Evolutionary conservation across 192 early-diverging fungal species (phyloP), one percentile per base, ranked within the genome.

Genomic region (Globomyces pollinis-pini): DNA sequence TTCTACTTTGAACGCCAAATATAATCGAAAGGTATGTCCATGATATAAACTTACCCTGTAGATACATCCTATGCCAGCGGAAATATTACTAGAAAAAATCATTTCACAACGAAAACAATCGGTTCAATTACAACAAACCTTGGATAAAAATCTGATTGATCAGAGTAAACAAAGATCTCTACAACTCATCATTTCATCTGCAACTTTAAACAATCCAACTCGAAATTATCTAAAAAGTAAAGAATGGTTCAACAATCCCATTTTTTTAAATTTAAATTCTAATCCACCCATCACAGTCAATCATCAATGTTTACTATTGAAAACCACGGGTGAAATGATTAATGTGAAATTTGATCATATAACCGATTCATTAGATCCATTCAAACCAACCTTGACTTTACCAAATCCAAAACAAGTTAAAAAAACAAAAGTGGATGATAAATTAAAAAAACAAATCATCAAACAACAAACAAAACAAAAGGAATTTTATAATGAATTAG

Each of bases 161-260:
- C 33, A 28, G 9, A 28, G 60, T 13, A 34, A 49, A 28, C 50
- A 32, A 20, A 55, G 52, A n/a, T 20, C 63, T 5, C 41, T 71
- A 11, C 86, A 87, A 38, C 53, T 88, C 5, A 60, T 90, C 15
- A 64, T 79, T 0, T 75, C 77, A 11, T 87, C 85, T 0, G 88
- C 88, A 4, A 90, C 88, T 6, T 58, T 90, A 36, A 90, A 90
- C 64, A 72, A 78, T 20, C 67, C 73, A 2, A 58, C 86, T 12
- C 74, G 85, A 8, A 83, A 77, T 62, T 63, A 87, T 1, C 20
- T 42, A 4, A 20, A 63, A 1, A 44, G 73, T 70, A 61, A 68
- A 41, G 36, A 70, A 50, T 77, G 73, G 74, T 56, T 87, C 61
- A 28, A 63, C 16, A 63, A 81, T 55, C 77, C 86, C 6, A 55